Percentiles rank a stretch among this genome's conserved stretches.
Conservation (phyloP, 129 eudicot species). For the Centaurea solstitialis region DNA sequence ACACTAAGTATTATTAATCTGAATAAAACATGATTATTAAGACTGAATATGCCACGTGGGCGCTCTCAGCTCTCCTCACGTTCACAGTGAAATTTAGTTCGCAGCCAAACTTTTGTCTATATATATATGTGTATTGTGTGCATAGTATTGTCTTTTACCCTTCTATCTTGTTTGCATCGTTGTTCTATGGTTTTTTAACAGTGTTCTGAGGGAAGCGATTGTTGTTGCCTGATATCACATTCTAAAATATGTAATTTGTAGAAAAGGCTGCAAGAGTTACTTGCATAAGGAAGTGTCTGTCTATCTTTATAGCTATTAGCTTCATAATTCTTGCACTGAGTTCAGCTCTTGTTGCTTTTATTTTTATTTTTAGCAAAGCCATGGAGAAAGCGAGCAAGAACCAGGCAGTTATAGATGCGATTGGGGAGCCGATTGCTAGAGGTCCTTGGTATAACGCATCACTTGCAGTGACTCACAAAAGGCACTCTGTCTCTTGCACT, state of each 20-base stretch:
- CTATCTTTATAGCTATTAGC: neutral
- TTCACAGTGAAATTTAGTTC: too few relatives aligned
- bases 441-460: constrained; percentile 99
- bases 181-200: neutral
- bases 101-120: too few relatives aligned
- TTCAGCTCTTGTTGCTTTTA: constrained; percentile 8
- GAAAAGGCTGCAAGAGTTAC: neutral
- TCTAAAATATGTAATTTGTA: neutral
- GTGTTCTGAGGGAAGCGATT: neutral
- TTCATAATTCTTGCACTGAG: constrained; percentile 3
- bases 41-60: too few relatives aligned
- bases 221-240: constrained; percentile 1
- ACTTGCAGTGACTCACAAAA: constrained; percentile 86
- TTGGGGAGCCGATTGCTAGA: constrained; percentile 87
- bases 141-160: neutral
- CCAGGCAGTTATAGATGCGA: constrained; percentile 67
- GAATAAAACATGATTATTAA: too few relatives aligned
- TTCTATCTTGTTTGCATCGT: neutral
- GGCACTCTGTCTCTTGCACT: constrained; percentile 90
- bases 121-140: too few relatives aligned
- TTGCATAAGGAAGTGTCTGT: neutral
- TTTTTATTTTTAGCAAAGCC: constrained; percentile 64
- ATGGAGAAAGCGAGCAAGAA: constrained; percentile 88
- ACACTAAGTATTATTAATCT: too few relatives aligned
- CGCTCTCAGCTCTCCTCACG: too few relatives aligned